Evolutionary conservation across 345 rosid genomes (phyloP), one percentile per base, ranked within the genome.

Genomic region (Gossypium longicalyx): DNA sequence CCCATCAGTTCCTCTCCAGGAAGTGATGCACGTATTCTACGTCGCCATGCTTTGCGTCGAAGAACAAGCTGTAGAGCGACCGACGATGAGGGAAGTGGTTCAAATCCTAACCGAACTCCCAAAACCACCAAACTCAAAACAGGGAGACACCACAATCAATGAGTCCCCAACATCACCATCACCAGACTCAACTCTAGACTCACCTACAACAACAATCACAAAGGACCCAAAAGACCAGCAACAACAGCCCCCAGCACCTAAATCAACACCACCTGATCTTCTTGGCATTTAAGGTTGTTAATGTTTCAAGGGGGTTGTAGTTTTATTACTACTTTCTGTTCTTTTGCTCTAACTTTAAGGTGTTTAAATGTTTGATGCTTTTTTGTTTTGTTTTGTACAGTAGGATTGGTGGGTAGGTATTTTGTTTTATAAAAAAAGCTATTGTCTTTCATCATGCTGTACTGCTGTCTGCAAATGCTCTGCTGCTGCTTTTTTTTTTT

Each of bases 81-180:
- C 98, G 12, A 93, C 97, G 2, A 95, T 95, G 99, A 82, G 99
- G 34, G 99, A 95, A 82, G 98, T 95, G 0, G 94, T 95, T 79
- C 99, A 95, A 85, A 95, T 95, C 76, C 90, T 95, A n/a, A 93
- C 97, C 0, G 99, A 95, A 83, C 82, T 89, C 11, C 98, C 98
- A 0, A 90, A 85, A 76, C 76, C 88, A 38, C 89, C 87, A 1
- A 76, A 76, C 76, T 83, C 91, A 0, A 88, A 86, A 73, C 84
- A 82, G 76, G 81, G 78, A 71, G 94, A 87, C 1, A 38, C 73
- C 13, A 19, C 71, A 9, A 61, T 67, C 59, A 51, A 74, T 2
- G 79, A 86, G 70, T 68, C 85, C 38, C 73, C 83, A 66, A 34
- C 41, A 48, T 48, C 52, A 11, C 34, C 87, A 34, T 72, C 84